phyloP scores from a whole-genome alignment of 2,329 filamentous ascomycete species.

The Mycocentrospora acerina region DNA sequence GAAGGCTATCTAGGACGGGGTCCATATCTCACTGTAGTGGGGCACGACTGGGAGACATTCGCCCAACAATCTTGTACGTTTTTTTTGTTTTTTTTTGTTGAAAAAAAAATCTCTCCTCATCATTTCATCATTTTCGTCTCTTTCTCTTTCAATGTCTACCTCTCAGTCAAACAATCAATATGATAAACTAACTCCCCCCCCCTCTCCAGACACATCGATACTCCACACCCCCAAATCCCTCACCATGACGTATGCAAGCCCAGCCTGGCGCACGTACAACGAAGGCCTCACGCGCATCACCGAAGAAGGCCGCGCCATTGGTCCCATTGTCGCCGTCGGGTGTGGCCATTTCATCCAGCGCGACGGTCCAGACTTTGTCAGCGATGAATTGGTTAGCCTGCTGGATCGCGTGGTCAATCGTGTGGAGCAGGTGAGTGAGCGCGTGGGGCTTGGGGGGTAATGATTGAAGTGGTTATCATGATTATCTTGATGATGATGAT shows the following conservation, averaged over 20 bases:
- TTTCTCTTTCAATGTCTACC: no score
- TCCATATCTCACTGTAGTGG: conserved; percentile 54
- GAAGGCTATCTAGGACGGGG: conserved; percentile 36
- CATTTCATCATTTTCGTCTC: no score
- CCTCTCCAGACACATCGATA: conserved; percentile 20
- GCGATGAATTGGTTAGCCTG: conserved; percentile 33
- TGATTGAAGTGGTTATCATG: no score
- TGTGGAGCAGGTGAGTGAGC: conserved; percentile 36
- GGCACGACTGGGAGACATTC: conserved; percentile 57
- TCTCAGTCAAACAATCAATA: no score
- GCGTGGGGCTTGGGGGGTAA: conserved; percentile 8
- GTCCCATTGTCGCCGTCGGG: conserved; percentile 50
- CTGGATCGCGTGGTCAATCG: conserved; percentile 40
- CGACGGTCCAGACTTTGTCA: conserved; percentile 51
- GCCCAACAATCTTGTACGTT: conserved; percentile 48
- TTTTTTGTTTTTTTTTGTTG: not conserved
- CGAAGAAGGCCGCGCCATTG: conserved; percentile 41
- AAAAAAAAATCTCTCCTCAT: no score
- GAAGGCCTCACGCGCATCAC: conserved; percentile 52
- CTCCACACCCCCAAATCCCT: conserved; percentile 40
- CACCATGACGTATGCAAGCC: conserved; percentile 55
- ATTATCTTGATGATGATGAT: no score
- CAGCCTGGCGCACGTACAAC: conserved; percentile 58
- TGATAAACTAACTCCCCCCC: no score
- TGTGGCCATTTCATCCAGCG: conserved; percentile 60